Conservation (phyloP, 2,329 filamentous ascomycete genomes). For the Arthrocladium fulminans region DNA sequence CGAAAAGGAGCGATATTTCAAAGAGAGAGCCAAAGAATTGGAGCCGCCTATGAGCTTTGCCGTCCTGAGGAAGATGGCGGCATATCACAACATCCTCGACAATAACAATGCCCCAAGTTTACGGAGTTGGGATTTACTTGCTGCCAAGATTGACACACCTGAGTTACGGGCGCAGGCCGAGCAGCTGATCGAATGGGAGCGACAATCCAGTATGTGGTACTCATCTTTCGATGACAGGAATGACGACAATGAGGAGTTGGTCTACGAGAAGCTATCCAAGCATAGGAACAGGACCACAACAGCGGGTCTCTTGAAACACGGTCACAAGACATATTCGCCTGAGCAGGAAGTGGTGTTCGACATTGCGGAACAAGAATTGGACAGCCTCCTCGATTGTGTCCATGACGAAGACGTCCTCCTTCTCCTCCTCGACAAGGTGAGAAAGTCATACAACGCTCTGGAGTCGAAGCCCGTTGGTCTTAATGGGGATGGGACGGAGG, state of each 20-base stretch:
- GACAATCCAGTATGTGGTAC: conserved; percentile 7
- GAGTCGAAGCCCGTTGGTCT: conserved; percentile 12
- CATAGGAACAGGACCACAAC: conserved; percentile 10
- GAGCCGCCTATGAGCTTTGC: conserved; percentile 29
- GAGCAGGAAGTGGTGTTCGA: conserved; percentile 23
- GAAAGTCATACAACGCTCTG: conserved; percentile 17
- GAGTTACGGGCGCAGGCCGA: conserved; percentile 22
- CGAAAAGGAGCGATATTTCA: conserved; percentile 25
- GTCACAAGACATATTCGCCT: conserved; percentile 6
- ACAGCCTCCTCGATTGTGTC: conserved; percentile 15
- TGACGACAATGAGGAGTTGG: neutral
- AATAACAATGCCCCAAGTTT: conserved; percentile 26
- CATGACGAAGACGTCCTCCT: conserved; percentile 25
- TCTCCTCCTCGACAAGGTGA: conserved; percentile 23
- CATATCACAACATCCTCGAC: conserved; percentile 31
- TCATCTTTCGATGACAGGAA: conserved; percentile 7
- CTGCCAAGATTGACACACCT: conserved; percentile 21
- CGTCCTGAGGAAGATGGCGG: conserved; percentile 31
- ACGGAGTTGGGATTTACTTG: conserved; percentile 25
- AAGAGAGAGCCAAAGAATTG: conserved; percentile 29
- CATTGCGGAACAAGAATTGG: conserved; percentile 19
- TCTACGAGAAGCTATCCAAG: conserved; percentile 14
- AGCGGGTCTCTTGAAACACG: neutral
- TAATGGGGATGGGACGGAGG: conserved; percentile 17
- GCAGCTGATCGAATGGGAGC: conserved; percentile 15